Evolutionary conservation across 1,284 basidiomycete genomes (phyloP).

Genomic region (Pisolithus thermaeus): DNA sequence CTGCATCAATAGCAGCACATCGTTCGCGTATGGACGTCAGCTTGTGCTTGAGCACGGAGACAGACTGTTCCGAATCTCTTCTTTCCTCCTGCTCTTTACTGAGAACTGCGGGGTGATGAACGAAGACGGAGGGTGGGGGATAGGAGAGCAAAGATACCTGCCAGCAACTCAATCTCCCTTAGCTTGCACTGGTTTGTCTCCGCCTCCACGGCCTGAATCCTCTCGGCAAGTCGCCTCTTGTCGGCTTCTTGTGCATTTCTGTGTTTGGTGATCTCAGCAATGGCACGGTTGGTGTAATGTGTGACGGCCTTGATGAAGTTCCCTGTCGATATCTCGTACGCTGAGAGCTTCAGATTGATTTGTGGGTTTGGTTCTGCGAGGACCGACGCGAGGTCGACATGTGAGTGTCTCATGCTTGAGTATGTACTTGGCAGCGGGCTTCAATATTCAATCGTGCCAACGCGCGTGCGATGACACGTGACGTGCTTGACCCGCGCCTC

Average conservation of each 20-base stretch:
- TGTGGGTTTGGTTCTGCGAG: conserved; percentile 51
- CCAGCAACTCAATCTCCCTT: conserved; percentile 65
- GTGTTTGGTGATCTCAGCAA: conserved; percentile 56
- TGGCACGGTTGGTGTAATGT: conserved; percentile 60
- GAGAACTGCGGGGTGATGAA: conserved; percentile 39
- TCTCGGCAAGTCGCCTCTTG: conserved; percentile 54
- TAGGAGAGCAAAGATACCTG: conserved; percentile 39
- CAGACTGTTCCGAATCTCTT: conserved; percentile 59
- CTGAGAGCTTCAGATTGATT: conserved; percentile 58
- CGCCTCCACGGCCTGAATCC: conserved; percentile 48
- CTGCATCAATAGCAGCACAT: conserved; percentile 50
- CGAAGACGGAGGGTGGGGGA: neutral
- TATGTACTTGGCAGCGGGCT: too few species aligned
- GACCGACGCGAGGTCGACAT: conserved; percentile 55
- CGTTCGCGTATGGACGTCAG: conserved; percentile 55
- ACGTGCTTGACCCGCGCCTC: neutral
- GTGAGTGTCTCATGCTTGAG: conserved; percentile 42
- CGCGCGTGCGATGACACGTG: neutral
- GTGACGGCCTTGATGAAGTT: conserved; percentile 67
- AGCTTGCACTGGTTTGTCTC: conserved; percentile 69
- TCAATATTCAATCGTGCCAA: too few species aligned
- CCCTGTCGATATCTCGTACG: conserved; percentile 57
- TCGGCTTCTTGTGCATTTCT: conserved; percentile 51
- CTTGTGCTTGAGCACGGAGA: conserved; percentile 58
- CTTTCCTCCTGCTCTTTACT: conserved; percentile 65